These are phyloP conservation scores for Gossypium stocksii DNA, from an alignment of 345 rosid species.

Conservation along the genomic window DNA sequence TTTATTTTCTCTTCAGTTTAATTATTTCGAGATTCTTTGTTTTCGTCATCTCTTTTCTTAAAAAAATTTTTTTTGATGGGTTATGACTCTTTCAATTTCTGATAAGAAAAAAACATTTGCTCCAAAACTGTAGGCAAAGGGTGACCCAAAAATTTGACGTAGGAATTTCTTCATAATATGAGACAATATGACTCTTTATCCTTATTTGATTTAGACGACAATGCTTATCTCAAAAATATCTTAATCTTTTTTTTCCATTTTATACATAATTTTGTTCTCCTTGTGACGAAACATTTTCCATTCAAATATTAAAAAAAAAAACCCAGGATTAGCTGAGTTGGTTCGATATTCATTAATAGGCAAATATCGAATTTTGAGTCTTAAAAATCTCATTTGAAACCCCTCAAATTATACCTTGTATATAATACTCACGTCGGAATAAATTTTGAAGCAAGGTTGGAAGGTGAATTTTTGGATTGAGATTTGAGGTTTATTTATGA, in stretches of 20 bases:
- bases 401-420: too few species aligned
- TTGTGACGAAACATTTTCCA: too few species aligned
- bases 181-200: background rate
- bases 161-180: background rate
- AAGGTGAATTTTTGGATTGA: background rate
- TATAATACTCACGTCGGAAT: background rate
- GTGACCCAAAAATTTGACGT: background rate
- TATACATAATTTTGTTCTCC: too few species aligned
- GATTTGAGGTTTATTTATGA: conserved; percentile 1
- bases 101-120: background rate
- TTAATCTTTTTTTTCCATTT: too few species aligned
- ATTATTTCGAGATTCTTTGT: background rate
- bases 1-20: too few species aligned
- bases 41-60: background rate
- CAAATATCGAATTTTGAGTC: too few species aligned
- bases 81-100: background rate
- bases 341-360: too few species aligned
- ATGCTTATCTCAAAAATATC: background rate
- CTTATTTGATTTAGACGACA: background rate
- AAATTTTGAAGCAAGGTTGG: background rate
- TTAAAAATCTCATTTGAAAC: too few species aligned
- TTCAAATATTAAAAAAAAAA: background rate
- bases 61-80: background rate
- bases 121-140: background rate
- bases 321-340: background rate